These are phyloP conservation scores for Aphanomyces invadans DNA, from an alignment of 352 stramenopile species.

Conservation along the genomic window DNA sequence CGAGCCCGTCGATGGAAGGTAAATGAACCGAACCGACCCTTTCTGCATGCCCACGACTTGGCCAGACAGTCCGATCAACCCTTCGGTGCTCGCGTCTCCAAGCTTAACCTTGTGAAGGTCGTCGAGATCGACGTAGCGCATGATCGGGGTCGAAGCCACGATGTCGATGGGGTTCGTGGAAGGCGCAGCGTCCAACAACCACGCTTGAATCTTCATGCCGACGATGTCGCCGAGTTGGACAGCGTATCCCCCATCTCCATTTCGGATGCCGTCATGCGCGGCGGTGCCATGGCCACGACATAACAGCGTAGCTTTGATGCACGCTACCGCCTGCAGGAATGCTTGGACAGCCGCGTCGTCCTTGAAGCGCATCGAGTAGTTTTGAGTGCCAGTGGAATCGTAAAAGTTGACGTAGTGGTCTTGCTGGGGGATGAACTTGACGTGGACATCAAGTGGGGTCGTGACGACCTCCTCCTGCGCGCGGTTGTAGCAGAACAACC, in stretches of 20 bases:
- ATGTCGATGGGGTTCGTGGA: slow-evolving; percentile 2
- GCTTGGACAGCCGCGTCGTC: slow-evolving; percentile 32
- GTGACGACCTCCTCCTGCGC: slow-evolving; percentile 55
- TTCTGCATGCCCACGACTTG: slow-evolving; percentile 61
- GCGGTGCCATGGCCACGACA: neutral
- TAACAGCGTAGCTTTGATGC: slow-evolving; percentile 29
- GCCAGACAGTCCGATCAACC: slow-evolving; percentile 37
- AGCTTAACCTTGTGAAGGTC: slow-evolving; percentile 35
- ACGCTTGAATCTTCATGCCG: slow-evolving; percentile 19
- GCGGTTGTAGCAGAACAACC: slow-evolving; percentile 62
- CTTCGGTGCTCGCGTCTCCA: slow-evolving; percentile 26
- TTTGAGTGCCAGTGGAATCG: slow-evolving; percentile 35
- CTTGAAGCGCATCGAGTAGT: slow-evolving; percentile 73
- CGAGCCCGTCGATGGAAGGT: slow-evolving; percentile 22
- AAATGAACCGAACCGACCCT: slow-evolving; percentile 43
- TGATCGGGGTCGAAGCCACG: neutral
- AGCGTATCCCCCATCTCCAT: slow-evolving; percentile 16
- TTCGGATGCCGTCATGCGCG: slow-evolving; percentile 30
- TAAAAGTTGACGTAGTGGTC: slow-evolving; percentile 72
- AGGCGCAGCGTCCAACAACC: neutral
- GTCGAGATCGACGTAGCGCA: neutral
- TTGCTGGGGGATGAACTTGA: slow-evolving; percentile 54
- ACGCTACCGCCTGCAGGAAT: slow-evolving; percentile 47
- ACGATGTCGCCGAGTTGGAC: slow-evolving; percentile 21
- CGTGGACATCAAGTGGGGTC: slow-evolving; percentile 32